Percentiles rank a stretch among this genome's conserved stretches.
Conservation (phyloP, 1,139 yeast genomes). For the Yamadazyma dendronema region DNA sequence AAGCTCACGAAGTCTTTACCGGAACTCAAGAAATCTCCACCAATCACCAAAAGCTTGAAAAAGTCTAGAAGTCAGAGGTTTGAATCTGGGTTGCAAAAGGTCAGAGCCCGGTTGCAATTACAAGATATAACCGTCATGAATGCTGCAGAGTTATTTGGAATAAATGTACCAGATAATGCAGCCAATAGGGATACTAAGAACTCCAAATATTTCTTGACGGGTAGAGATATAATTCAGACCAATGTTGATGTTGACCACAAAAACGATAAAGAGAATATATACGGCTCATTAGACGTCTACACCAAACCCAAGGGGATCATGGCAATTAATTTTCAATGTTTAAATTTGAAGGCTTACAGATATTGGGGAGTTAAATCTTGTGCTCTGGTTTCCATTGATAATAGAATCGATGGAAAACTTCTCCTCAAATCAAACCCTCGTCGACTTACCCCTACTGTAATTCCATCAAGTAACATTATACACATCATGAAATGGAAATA, state of each 20-base stretch:
- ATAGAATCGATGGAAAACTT: not conserved
- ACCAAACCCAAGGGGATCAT: too few species aligned
- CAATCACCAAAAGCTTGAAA: not conserved
- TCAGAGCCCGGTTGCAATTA: not conserved
- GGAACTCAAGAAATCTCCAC: not conserved
- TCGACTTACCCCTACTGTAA: not conserved
- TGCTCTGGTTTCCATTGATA: too few species aligned
- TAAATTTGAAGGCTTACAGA: too few species aligned
- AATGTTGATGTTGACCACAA: too few species aligned
- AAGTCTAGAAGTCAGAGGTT: not conserved
- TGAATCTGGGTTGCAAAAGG: not conserved
- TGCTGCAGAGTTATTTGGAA: not conserved
- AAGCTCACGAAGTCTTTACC: too few species aligned
- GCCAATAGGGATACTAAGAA: not conserved
- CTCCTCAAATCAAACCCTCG: not conserved
- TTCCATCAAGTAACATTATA: not conserved
- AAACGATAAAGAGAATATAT: too few species aligned
- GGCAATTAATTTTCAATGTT: too few species aligned
- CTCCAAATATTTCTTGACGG: not conserved
- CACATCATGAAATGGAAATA: not conserved
- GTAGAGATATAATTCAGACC: not conserved
- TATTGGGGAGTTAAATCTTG: too few species aligned
- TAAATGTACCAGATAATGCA: not conserved
- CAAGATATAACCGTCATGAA: not conserved
- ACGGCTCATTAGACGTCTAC: too few species aligned